Percentiles rank a stretch among this genome's conserved stretches.
These are phyloP conservation scores for Pigoraptor vietnamica DNA, from an alignment of 78 protist species.

Conservation along the genomic window DNA sequence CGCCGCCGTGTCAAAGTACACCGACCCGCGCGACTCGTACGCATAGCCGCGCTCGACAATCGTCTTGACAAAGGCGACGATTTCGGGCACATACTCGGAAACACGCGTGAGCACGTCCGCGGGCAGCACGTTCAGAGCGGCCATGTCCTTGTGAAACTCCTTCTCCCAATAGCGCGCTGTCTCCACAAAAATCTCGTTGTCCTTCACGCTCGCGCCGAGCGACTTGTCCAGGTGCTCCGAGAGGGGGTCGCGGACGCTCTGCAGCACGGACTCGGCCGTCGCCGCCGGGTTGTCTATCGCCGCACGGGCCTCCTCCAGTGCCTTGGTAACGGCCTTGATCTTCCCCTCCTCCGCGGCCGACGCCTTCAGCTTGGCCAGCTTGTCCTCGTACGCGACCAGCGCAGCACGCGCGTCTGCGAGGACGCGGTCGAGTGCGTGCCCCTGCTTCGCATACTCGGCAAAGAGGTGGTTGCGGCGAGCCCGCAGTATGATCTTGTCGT, in stretches of 20 bases:
- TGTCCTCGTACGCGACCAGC: neutral
- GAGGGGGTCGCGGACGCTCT: neutral
- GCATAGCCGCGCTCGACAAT: constrained; percentile 81
- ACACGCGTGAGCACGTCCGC: constrained; percentile 92
- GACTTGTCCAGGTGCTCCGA: neutral
- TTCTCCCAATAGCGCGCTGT: constrained; percentile 15
- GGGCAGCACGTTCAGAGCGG: constrained; percentile 54
- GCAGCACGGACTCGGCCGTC: neutral
- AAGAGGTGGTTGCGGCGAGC: constrained; percentile 63
- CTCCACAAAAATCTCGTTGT: neutral
- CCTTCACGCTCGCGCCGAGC: neutral
- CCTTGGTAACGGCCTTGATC: neutral
- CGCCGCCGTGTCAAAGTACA: constrained; percentile 69
- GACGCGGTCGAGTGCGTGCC: neutral
- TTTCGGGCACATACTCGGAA: constrained; percentile 93
- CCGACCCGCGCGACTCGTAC: constrained; percentile 65
- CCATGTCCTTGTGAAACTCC: constrained; percentile 86
- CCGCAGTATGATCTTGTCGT: constrained; percentile 94
- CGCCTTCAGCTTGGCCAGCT: neutral
- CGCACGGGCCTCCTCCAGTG: neutral
- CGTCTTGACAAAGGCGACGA: constrained; percentile 73
- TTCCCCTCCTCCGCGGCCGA: neutral
- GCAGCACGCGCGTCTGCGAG: neutral
- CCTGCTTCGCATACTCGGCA: neutral
- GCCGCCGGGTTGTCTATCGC: neutral